Percentiles rank a stretch among this genome's conserved stretches.
Conservation (phyloP, 2,329 filamentous ascomycete genomes). For the Colletotrichum lentis region DNA sequence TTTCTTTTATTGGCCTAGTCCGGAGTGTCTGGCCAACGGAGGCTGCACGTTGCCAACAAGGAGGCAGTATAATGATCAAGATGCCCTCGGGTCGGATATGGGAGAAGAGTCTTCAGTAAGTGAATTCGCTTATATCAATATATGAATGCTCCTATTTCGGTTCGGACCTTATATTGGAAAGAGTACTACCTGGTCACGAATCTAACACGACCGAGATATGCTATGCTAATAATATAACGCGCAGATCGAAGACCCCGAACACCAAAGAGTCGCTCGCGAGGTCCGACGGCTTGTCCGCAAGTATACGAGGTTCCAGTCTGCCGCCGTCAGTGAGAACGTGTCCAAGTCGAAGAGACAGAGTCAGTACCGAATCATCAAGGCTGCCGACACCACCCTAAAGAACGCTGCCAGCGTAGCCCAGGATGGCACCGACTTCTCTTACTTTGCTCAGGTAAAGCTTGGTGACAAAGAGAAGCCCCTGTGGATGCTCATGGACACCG, state of each 20-base stretch:
- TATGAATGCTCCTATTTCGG: background rate
- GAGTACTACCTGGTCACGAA: background rate
- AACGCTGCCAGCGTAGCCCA: slow-evolving; percentile 67
- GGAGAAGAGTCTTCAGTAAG: slow-evolving; percentile 19
- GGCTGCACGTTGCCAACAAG: slow-evolving; percentile 42
- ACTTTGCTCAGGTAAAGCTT: slow-evolving; percentile 66
- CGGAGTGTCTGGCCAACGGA: slow-evolving; percentile 44
- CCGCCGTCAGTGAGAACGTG: slow-evolving; percentile 37
- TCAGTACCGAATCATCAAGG: slow-evolving; percentile 57
- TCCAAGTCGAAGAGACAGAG: slow-evolving; percentile 51
- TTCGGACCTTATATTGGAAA: background rate
- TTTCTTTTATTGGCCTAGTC: slow-evolving; percentile 56
- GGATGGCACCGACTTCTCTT: slow-evolving; percentile 72
- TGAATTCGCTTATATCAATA: no score
- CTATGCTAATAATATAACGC: background rate
- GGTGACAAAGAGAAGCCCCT: slow-evolving; percentile 63
- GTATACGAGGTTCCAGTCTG: slow-evolving; percentile 45
- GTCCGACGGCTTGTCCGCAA: slow-evolving; percentile 52
- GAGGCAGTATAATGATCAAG: slow-evolving; percentile 31
- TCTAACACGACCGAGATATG: background rate
- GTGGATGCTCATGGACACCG: slow-evolving; percentile 72
- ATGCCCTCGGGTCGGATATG: slow-evolving; percentile 17
- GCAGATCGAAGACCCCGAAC: slow-evolving; percentile 47
- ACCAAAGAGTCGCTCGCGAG: slow-evolving; percentile 50
- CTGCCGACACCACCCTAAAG: slow-evolving; percentile 54